A percentile compares a stretch with the other conserved stretches of the same genome.
Conservation (phyloP, 352 stramenopile species). For the Phytophthora kernoviae region DNA sequence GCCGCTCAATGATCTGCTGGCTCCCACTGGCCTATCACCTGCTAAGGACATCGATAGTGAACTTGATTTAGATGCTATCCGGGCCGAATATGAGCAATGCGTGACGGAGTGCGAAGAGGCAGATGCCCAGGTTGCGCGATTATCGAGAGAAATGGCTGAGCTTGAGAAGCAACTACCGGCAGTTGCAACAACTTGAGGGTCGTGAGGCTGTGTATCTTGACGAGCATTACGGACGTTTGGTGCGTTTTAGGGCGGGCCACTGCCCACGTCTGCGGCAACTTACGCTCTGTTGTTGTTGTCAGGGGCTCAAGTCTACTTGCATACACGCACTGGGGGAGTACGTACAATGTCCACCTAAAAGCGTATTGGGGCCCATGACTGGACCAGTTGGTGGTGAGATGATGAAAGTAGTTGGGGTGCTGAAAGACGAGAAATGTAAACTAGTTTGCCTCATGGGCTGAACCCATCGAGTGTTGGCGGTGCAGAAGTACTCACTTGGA, state of each 20-base stretch:
- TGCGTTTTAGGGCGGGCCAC: too few species aligned
- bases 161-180: constrained; percentile 27
- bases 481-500: constrained; percentile 6
- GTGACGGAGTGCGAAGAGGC: constrained; percentile 33
- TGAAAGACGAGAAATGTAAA: constrained; percentile 19
- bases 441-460: constrained; percentile 26
- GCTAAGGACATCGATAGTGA: background rate
- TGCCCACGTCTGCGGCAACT: constrained; percentile 13
- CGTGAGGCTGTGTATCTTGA: constrained; percentile 6
- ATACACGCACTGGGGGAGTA: too few species aligned
- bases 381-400: constrained; percentile 19
- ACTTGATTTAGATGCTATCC: constrained; percentile 32
- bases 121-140: constrained; percentile 25
- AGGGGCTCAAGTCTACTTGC: too few species aligned
- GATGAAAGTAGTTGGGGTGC: constrained; percentile 4
- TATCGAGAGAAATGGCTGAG: constrained; percentile 36
- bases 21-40: constrained; percentile 2
- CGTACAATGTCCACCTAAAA: too few species aligned
- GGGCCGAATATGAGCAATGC: constrained; percentile 35
- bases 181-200: constrained; percentile 9
- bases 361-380: too few species aligned
- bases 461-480: constrained; percentile 15
- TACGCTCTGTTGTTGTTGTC: constrained; percentile 19
- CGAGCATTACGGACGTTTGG: too few species aligned
- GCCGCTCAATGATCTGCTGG: constrained; percentile 4